Percentiles rank a stretch among this genome's conserved stretches.
Conservation (phyloP, 1,284 basidiomycete species). For the Phellopilus nigrolimitatus region DNA sequence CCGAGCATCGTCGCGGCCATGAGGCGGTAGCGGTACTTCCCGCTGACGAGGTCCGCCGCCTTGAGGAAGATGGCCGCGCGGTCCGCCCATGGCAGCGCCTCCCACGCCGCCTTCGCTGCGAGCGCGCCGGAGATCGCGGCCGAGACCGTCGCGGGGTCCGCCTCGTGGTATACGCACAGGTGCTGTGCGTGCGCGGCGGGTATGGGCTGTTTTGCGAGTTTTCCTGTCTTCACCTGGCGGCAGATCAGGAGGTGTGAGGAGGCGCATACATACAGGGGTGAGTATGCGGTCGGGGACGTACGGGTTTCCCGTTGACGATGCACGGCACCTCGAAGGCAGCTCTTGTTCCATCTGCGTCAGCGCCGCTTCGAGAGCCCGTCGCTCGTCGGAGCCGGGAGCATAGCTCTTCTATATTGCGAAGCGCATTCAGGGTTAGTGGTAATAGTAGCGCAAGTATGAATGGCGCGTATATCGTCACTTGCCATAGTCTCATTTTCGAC, state of each 20-base stretch:
- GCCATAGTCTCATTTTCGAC: conserved; percentile 94
- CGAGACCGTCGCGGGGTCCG: conserved; percentile 70
- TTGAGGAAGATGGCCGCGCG: conserved; percentile 97
- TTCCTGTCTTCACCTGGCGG: conserved; percentile 77
- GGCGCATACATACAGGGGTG: background rate
- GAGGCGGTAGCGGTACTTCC: conserved; percentile 92
- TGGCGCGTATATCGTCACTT: conserved; percentile 25
- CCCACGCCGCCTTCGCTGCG: conserved; percentile 85
- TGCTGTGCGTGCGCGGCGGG: conserved; percentile 80
- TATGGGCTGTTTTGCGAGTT: conserved; percentile 73
- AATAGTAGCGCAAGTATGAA: background rate
- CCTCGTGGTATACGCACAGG: conserved; percentile 88
- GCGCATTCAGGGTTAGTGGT: conserved; percentile 29
- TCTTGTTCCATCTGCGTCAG: conserved; percentile 77
- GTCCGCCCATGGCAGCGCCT: conserved; percentile 93
- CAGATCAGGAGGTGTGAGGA: background rate
- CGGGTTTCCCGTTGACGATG: conserved; percentile 87
- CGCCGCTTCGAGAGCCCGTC: conserved; percentile 71
- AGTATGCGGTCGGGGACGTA: conserved; percentile 35
- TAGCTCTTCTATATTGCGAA: conserved; percentile 48
- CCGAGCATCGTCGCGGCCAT: conserved; percentile 97
- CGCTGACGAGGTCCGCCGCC: conserved; percentile 89
- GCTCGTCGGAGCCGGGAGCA: conserved; percentile 76
- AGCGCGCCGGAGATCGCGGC: conserved; percentile 88
- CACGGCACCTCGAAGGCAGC: conserved; percentile 91